phyloP scores from a whole-genome alignment of 495 filamentous ascomycete species.

The Bombardia bombarda region DNA sequence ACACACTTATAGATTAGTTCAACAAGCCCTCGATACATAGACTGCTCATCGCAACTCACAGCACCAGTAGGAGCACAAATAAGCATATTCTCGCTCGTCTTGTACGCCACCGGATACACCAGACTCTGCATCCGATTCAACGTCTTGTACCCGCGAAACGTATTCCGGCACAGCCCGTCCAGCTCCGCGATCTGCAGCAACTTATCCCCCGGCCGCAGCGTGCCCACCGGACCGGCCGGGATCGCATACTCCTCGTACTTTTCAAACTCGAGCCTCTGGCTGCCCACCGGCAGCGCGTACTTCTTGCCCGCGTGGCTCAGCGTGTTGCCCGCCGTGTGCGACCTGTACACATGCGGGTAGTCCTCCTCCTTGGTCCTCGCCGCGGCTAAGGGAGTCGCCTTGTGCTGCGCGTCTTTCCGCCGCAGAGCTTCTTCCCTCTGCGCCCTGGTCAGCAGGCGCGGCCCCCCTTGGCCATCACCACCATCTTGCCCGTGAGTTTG shows the following conservation, averaged over 20 bases:
- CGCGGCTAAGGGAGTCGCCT: slow-evolving; percentile 60
- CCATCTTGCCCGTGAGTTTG: slow-evolving; percentile 27
- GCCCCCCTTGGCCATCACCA: slow-evolving; percentile 35
- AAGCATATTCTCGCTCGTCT: slow-evolving; percentile 95
- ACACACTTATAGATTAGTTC: too few relatives aligned
- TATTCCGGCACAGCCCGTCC: slow-evolving; percentile 84
- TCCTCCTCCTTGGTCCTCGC: slow-evolving; percentile 50
- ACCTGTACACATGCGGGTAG: slow-evolving; percentile 91
- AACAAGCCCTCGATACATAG: too few relatives aligned
- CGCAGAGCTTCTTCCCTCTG: slow-evolving; percentile 71
- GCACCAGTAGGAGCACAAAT: slow-evolving; percentile 98
- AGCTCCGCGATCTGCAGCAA: slow-evolving; percentile 71
- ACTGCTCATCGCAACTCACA: too few relatives aligned
- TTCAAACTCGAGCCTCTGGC: slow-evolving; percentile 41
- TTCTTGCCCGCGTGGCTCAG: slow-evolving; percentile 66
- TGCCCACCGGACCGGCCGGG: slow-evolving; percentile 74
- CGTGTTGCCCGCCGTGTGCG: slow-evolving; percentile 73
- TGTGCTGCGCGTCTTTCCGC: slow-evolving; percentile 72
- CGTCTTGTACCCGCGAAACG: slow-evolving; percentile 87
- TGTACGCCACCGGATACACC: slow-evolving; percentile 91
- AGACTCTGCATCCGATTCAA: slow-evolving; percentile 98
- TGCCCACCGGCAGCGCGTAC: slow-evolving; percentile 67
- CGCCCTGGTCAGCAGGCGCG: slow-evolving; percentile 60
- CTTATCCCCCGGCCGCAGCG: slow-evolving; percentile 58
- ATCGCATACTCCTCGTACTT: slow-evolving; percentile 86